Percentiles rank a stretch among this genome's conserved stretches.
phyloP scores from a whole-genome alignment of 495 filamentous ascomycete species.

The Aspergillus panamensis region DNA sequence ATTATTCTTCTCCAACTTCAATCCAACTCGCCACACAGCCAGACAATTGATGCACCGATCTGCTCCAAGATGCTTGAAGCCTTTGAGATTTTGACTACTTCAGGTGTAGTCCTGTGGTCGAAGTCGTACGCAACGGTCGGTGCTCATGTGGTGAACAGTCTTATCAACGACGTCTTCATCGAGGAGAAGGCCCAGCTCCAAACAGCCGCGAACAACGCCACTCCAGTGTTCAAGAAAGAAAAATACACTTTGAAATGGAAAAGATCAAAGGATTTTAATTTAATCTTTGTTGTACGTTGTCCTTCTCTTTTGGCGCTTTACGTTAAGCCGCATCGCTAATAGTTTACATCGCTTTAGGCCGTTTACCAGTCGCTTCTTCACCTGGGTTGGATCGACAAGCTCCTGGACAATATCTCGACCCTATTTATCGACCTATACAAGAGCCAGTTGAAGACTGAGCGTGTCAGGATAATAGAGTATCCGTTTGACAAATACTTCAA shows the following conservation, averaged over 20 bases:
- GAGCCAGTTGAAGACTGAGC: conserved; percentile 75
- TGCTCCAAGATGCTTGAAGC: conserved; percentile 72
- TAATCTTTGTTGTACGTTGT: conserved; percentile 87
- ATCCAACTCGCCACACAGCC: conserved; percentile 5
- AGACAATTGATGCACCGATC: neutral
- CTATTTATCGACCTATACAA: conserved; percentile 87
- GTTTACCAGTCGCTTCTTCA: conserved; percentile 95
- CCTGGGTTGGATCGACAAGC: conserved; percentile 94
- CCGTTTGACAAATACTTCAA: conserved; percentile 92
- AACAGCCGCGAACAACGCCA: conserved; percentile 28
- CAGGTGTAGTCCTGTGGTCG: conserved; percentile 96
- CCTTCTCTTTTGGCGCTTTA: conserved; percentile 2
- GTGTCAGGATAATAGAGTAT: conserved; percentile 70
- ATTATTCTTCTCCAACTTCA: neutral
- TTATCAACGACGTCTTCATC: conserved; percentile 95
- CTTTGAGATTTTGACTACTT: conserved; percentile 94
- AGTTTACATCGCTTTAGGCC: conserved; percentile 54
- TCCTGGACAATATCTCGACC: conserved; percentile 87
- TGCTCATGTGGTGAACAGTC: conserved; percentile 81
- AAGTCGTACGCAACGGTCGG: conserved; percentile 76
- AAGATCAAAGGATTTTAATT: conserved; percentile 79
- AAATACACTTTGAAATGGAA: conserved; percentile 96
- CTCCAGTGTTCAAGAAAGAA: conserved; percentile 78
- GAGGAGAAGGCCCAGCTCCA: conserved; percentile 76
- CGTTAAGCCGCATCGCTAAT: conserved; percentile 22